phyloP scores from a whole-genome alignment of 129 eudicot genomes.

The Dittrichia graveolens region DNA sequence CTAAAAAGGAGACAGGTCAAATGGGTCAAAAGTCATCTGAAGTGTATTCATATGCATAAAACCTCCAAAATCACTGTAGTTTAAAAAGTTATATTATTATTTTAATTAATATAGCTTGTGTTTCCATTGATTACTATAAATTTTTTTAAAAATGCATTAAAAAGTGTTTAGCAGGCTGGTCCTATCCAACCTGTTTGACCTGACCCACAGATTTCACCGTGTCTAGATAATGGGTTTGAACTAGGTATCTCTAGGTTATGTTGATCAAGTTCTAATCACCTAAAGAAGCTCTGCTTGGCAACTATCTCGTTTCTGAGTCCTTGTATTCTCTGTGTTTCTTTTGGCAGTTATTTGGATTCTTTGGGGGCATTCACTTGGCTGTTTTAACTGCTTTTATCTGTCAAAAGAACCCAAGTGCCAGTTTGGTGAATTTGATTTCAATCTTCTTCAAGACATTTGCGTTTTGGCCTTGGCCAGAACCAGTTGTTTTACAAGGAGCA shows the following conservation, averaged over 20 bases:
- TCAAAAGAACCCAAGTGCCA: conserved; percentile 44
- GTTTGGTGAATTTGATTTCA: conserved; percentile 43
- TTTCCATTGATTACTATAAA: background rate
- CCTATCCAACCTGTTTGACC: background rate
- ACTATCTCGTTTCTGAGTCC: conserved; percentile 20
- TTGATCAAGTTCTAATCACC: background rate
- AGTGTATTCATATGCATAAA: background rate
- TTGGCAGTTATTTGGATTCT: conserved; percentile 61
- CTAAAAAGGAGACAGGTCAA: background rate
- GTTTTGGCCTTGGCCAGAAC: conserved; percentile 75
- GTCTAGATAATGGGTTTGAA: background rate
- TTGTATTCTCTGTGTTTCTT: conserved; percentile 15
- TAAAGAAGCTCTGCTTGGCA: conserved; percentile 7
- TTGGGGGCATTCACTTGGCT: conserved; percentile 69
- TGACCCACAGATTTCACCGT: background rate
- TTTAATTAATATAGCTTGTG: background rate
- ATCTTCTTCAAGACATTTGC: conserved; percentile 62
- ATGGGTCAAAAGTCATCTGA: background rate
- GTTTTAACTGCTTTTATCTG: conserved; percentile 60
- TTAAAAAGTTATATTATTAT: background rate
- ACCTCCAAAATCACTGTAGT: background rate
- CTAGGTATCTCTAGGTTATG: background rate
- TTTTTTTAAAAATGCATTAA: background rate
- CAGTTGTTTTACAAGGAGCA: conserved; percentile 51
- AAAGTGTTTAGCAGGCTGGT: background rate